Conservation (phyloP, 176 grass and related monocot genomes). For the Aegilops longissima region DNA sequence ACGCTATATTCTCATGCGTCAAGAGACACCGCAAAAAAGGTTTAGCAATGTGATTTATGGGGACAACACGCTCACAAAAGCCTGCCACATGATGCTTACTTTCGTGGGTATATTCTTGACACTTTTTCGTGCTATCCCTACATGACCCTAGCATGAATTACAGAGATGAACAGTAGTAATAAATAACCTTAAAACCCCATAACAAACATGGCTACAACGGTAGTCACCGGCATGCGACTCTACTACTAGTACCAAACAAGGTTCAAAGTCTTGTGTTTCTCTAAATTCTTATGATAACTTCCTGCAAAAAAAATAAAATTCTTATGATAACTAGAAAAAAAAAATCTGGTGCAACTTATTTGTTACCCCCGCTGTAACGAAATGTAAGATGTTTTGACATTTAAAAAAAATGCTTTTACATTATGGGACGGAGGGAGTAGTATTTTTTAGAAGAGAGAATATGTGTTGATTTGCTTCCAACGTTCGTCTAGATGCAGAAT, state of each 20-base stretch:
- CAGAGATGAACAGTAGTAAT: background rate
- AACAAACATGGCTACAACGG: background rate
- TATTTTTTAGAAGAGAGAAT: background rate
- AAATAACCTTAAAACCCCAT: background rate
- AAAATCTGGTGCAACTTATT: background rate
- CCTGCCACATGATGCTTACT: background rate
- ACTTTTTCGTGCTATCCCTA: background rate
- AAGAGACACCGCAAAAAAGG: background rate
- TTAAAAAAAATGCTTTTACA: too few relatives aligned
- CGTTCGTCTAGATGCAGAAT: background rate
- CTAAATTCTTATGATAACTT: too few relatives aligned
- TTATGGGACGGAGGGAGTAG: too few relatives aligned
- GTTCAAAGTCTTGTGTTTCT: too few relatives aligned
- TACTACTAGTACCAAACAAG: too few relatives aligned
- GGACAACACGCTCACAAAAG: slow-evolving; percentile 39
- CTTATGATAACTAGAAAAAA: too few relatives aligned
- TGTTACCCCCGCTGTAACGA: too few relatives aligned
- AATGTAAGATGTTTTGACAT: too few relatives aligned
- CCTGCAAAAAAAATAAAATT: too few relatives aligned
- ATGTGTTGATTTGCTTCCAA: background rate
- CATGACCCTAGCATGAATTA: background rate
- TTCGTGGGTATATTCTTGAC: slow-evolving; percentile 31
- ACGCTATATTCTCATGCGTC: background rate
- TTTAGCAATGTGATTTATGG: background rate
- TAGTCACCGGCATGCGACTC: background rate